Evolutionary conservation across 2,329 filamentous ascomycete species (phyloP), one percentile per base, ranked within the genome.

Genomic region (Aspergillus luchuensis): DNA sequence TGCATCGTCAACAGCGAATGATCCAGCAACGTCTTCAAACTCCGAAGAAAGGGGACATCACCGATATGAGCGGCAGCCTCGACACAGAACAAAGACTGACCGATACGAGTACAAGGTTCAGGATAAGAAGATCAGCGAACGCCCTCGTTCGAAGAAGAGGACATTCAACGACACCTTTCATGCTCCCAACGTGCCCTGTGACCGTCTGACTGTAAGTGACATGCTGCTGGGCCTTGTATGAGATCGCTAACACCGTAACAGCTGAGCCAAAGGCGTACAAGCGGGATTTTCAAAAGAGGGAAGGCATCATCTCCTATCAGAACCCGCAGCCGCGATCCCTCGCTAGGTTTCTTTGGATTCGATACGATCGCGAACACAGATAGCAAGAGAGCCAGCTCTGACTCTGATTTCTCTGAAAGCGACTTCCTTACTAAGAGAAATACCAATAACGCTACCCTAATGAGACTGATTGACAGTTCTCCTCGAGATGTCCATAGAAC

Each of bases 21-120:
- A 49, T 15, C 10, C 5, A 10, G 19, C 19, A 45, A 11, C 19
- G 7, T 13, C 41, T 45, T 8, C 15, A 15, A 30, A 15, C 25
- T 10, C 11, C 21, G 7, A 2, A n/a, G 36, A 45, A 28, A 52
- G 30, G 8, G 38, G 41, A 19, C 48, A 28, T 11, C 19, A 23
- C 47, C 62, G 64, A 13, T 87, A 82, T 58, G 80, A 84, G 57
- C 86, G 80, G 66, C 78, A 78, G 49, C 73, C 80, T 17, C 81
- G 87, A 33, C 77, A 81, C 63, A 89, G 84, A 71, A 88, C 85
- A 15, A 81, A 79, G 54, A 74, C 79, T 23, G 81, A 85, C 66
- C 82, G 80, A 36, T 89, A 89, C 68, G 80, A 86, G 28, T 78
- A 77, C 10, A 78, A 78, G 33, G 11, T 36, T 13, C 10, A 15